These are phyloP conservation scores for Fraxinus angustifolia DNA, from an alignment of 305 asterid species.

Conservation along the genomic window DNA sequence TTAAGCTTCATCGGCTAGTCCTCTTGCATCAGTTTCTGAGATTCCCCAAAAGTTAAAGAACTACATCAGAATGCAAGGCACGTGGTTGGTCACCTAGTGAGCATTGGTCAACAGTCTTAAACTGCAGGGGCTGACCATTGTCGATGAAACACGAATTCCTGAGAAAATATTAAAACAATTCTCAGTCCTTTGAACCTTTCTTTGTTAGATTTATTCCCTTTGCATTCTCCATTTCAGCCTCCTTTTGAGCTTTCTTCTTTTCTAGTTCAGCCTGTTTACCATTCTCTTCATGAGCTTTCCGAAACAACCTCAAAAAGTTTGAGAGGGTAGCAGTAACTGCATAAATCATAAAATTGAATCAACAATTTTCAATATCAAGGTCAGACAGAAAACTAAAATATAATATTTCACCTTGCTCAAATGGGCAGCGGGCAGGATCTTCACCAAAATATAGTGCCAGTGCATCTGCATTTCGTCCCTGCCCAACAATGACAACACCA, in stretches of 20 bases:
- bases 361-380: conserved; percentile 27
- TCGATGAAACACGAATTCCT: conserved; percentile 21
- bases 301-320: conserved; percentile 87
- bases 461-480: conserved; percentile 93
- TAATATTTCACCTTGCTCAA: conserved; percentile 71
- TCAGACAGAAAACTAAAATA: conserved; percentile 2
- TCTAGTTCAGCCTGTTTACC: conserved; percentile 81
- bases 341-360: conserved; percentile 32
- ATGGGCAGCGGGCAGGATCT: conserved; percentile 85
- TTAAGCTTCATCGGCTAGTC: conserved; percentile 31
- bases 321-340: conserved; percentile 90
- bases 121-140: conserved; percentile 17
- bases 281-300: conserved; percentile 87
- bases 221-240: conserved; percentile 59
- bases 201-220: conserved; percentile 48
- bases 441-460: conserved; percentile 83
- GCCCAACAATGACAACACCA: conserved; percentile 18
- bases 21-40: conserved; percentile 18
- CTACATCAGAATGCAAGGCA: conserved; percentile 23
- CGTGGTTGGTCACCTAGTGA: conserved; percentile 26
- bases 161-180: conserved; percentile 22
- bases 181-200: conserved; percentile 41
- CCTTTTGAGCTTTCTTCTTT: conserved; percentile 89
- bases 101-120: conserved; percentile 16
- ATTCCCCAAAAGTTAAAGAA: conserved; percentile 12